phyloP scores from a whole-genome alignment of 2,329 filamentous ascomycete species.

The Neonectria neomacrospora region DNA sequence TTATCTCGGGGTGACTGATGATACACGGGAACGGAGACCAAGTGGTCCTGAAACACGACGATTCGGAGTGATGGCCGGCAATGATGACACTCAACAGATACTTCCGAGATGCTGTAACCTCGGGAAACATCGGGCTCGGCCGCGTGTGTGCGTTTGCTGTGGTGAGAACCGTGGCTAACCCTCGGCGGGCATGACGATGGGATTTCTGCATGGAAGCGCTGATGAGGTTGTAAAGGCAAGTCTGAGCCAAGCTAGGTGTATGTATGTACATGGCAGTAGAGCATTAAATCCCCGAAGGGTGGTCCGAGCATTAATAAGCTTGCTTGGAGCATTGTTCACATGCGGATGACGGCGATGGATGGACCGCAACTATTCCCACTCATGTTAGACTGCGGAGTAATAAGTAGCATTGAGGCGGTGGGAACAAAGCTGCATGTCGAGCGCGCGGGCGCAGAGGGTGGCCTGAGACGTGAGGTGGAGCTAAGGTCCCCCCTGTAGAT shows the following conservation, averaged over 20 bases:
- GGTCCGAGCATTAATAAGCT: not conserved
- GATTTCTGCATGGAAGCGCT: slow-evolving; percentile 45
- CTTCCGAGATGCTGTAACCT: slow-evolving; percentile 69
- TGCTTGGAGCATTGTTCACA: not conserved
- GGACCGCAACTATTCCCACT: not conserved
- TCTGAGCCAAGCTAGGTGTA: slow-evolving; percentile 62
- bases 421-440: too few species aligned
- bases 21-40: slow-evolving; percentile 26
- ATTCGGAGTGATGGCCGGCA: slow-evolving; percentile 50
- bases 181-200: slow-evolving; percentile 41
- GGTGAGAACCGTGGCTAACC: slow-evolving; percentile 53
- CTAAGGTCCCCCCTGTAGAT: too few species aligned
- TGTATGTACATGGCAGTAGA: not conserved
- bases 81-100: slow-evolving; percentile 79
- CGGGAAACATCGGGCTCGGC: slow-evolving; percentile 32
- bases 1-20: slow-evolving; percentile 57
- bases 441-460: not conserved
- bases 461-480: not conserved
- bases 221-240: slow-evolving; percentile 72
- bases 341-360: not conserved
- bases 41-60: slow-evolving; percentile 18
- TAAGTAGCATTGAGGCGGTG: too few species aligned
- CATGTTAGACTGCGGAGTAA: too few species aligned
- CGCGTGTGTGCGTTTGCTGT: slow-evolving; percentile 61
- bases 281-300: not conserved